Conservation (phyloP, 306 rosid genomes). For the Datisca glomerata region DNA sequence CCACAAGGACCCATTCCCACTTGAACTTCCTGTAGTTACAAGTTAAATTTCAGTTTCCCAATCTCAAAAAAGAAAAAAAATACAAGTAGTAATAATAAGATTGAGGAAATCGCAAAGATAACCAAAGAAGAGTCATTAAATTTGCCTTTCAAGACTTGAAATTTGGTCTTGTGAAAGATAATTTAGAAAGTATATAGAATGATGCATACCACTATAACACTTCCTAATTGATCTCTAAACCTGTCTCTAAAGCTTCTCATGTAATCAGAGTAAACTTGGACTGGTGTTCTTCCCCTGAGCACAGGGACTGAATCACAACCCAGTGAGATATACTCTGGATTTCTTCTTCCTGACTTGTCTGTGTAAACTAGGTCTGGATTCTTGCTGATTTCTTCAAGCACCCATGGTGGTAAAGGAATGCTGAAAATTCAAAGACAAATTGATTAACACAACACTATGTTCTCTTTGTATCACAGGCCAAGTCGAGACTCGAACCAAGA, state of each 20-base stretch:
- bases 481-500: slow-evolving; percentile 1
- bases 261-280: slow-evolving; percentile 71
- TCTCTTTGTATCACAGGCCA: background rate
- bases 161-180: no score
- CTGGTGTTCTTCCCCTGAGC: slow-evolving; percentile 65
- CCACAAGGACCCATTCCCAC: slow-evolving; percentile 99
- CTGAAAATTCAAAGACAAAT: slow-evolving; percentile 25
- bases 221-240: slow-evolving; percentile 44
- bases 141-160: no score
- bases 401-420: slow-evolving; percentile 92
- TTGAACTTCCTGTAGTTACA: slow-evolving; percentile 72
- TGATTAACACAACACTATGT: background rate
- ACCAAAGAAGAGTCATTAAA: no score
- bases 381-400: slow-evolving; percentile 53
- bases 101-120: no score
- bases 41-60: slow-evolving; percentile 8
- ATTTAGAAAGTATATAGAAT: no score
- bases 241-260: slow-evolving; percentile 65
- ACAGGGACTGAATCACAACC: slow-evolving; percentile 83
- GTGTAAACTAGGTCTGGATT: slow-evolving; percentile 58
- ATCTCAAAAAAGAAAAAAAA: no score
- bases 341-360: slow-evolving; percentile 75
- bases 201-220: no score
- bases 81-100: no score
- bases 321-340: slow-evolving; percentile 59